These are phyloP conservation scores for Detonula confervacea DNA, from an alignment of 352 stramenopile species.

Conservation along the genomic window DNA sequence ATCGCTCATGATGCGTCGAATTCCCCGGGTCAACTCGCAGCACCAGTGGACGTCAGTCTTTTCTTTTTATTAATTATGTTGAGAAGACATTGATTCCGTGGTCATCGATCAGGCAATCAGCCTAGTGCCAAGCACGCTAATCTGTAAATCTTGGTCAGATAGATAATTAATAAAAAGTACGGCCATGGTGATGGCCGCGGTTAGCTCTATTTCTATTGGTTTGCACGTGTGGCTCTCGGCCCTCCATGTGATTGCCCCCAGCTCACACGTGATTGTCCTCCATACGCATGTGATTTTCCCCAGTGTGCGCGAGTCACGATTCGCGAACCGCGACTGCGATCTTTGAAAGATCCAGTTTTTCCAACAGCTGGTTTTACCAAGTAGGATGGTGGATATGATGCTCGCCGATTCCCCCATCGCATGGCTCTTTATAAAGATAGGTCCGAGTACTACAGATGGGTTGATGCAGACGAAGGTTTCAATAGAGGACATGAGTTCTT, in stretches of 20 bases:
- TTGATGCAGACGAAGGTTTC: too few species aligned
- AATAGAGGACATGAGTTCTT: too few species aligned
- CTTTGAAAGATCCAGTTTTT: not conserved
- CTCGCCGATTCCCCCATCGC: too few species aligned
- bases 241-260: too few species aligned
- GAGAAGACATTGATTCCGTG: not conserved
- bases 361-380: too few species aligned
- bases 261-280: too few species aligned
- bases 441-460: too few species aligned
- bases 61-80: conserved; percentile 15
- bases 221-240: too few species aligned
- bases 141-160: not conserved
- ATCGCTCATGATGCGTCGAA: not conserved
- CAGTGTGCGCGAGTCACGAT: not conserved
- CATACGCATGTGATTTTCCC: not conserved
- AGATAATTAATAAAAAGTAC: not conserved
- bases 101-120: not conserved
- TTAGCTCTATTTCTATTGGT: too few species aligned
- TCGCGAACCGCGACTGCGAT: not conserved
- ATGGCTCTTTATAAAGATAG: too few species aligned
- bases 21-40: not conserved
- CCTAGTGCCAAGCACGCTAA: too few species aligned
- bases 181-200: not conserved
- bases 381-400: too few species aligned
- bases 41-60: not conserved